Base-by-base conservation (phyloP, 805 yeast genomes). In the Sugiyamaella marilandica region DNA sequence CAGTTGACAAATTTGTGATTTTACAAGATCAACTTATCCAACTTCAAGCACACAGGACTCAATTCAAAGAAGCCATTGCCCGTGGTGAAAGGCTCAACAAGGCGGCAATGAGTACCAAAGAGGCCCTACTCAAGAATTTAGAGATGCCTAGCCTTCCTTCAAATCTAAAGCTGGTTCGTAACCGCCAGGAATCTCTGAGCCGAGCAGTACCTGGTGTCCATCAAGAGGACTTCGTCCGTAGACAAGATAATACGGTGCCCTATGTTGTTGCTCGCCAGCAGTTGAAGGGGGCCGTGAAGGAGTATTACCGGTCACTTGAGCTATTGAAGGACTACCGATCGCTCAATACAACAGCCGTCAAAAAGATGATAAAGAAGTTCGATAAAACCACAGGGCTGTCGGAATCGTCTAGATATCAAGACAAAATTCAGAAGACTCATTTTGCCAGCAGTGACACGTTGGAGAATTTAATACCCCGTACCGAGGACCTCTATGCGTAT, bases 341-440 rank as follows among this genome's bases (percentile, higher is more conserved):
- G 46, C 68, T 91, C 60, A 94, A 94, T 68, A 76, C 90, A 31
- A 90, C 96, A 0, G 99, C 95, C 0, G 82, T 91, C 62, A 78
- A 96, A 49, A 94, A 94, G 63, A 83, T 94, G 62, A 75, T 89
- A 54, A 94, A 94, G 65, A 94, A 94, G 67, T 91, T 81, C 65
- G 99, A 94, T 69, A 94, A 94, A 63, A 75, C 84, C 3, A 75
- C 83, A 1, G 65, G 72, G 10, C 71, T 79, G 9, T 59, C 71
- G 1, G 59, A 76, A 2, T 72, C 80, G 10, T 66, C 70, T 0
- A 56, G 65, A 2, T 88, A 81, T 63, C 75, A 84, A 81, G 74
- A 73, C 18, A 79, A 78, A 50, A 77, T 87, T 5, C 82, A 83
- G 55, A 59, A 64, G 2, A 67, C 82, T n/a, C 51, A 57, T 10